Evolutionary conservation across 495 filamentous ascomycete genomes (phyloP).

Genomic region (Xylaria longipes): DNA sequence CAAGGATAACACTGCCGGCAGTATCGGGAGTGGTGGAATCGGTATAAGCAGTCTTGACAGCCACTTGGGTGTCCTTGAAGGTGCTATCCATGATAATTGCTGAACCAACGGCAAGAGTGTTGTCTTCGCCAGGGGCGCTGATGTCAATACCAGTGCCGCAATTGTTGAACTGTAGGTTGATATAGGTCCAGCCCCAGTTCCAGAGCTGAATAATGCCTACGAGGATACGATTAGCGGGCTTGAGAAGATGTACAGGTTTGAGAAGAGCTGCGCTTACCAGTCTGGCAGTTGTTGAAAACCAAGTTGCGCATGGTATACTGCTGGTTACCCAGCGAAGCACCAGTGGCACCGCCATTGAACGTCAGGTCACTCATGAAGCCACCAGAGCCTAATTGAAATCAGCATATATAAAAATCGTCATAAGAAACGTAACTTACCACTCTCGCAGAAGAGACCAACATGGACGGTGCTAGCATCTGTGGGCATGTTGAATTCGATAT

Average conservation of each 20-base stretch:
- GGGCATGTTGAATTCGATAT: conserved; percentile 76
- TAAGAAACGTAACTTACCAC: conserved; percentile 48
- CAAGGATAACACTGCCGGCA: conserved; percentile 60
- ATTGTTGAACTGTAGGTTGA: conserved; percentile 67
- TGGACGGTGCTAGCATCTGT: conserved; percentile 64
- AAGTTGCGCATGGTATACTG: conserved; percentile 83
- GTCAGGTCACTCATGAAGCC: conserved; percentile 70
- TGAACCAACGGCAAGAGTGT: conserved; percentile 60
- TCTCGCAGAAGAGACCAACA: conserved; percentile 77
- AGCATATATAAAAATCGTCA: neutral
- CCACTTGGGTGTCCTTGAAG: conserved; percentile 72
- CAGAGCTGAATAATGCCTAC: conserved; percentile 57
- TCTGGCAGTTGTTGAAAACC: conserved; percentile 66
- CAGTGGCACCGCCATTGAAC: conserved; percentile 76
- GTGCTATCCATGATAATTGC: conserved; percentile 72
- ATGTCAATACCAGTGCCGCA: conserved; percentile 70
- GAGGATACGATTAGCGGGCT: neutral
- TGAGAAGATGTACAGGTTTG: conserved; percentile 40
- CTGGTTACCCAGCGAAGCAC: conserved; percentile 73
- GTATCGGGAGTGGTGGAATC: conserved; percentile 54
- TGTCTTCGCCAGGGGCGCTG: conserved; percentile 50
- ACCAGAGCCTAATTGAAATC: conserved; percentile 64
- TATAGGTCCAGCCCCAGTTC: conserved; percentile 64
- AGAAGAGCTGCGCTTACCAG: conserved; percentile 40
- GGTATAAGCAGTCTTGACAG: conserved; percentile 70